Conservation (phyloP, 2,329 filamentous ascomycete genomes). For the Lachnum nothofagi region DNA sequence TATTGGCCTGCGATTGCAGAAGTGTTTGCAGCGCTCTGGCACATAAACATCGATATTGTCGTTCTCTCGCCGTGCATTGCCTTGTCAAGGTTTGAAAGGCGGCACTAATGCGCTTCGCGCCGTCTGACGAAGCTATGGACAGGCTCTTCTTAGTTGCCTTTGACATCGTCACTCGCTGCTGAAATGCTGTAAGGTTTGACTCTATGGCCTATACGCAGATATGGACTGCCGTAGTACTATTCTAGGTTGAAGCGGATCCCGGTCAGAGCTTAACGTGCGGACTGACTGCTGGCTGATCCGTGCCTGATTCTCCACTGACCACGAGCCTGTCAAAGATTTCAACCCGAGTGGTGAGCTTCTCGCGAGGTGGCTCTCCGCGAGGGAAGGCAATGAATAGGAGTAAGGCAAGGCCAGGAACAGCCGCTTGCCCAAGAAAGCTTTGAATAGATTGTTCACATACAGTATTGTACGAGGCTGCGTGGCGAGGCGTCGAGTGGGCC, state of each 20-base stretch:
- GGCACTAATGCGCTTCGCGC: background rate
- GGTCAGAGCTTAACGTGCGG: background rate
- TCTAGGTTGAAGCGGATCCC: background rate
- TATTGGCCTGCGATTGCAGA: constrained; percentile 13
- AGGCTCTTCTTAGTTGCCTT: too few species aligned
- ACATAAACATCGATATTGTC: constrained; percentile 1
- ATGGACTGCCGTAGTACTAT: background rate
- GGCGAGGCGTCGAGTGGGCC: background rate
- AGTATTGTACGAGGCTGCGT: background rate
- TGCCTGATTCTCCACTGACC: constrained; percentile 15
- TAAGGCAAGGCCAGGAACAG: background rate
- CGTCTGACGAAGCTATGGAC: background rate
- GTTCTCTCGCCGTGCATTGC: background rate
- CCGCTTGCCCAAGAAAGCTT: background rate
- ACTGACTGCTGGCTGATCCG: constrained; percentile 9
- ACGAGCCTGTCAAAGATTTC: constrained; percentile 25
- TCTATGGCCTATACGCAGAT: background rate
- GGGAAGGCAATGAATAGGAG: background rate
- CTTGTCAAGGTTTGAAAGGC: background rate
- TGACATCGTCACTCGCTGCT: too few species aligned
- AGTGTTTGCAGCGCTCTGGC: constrained; percentile 1
- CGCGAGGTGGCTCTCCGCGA: constrained; percentile 2
- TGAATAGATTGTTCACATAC: background rate
- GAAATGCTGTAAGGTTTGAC: too few species aligned
- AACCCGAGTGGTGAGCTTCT: constrained; percentile 20